Evolutionary conservation across 2,329 filamentous ascomycete genomes (phyloP).

Genomic region (Sporothrix phasma): DNA sequence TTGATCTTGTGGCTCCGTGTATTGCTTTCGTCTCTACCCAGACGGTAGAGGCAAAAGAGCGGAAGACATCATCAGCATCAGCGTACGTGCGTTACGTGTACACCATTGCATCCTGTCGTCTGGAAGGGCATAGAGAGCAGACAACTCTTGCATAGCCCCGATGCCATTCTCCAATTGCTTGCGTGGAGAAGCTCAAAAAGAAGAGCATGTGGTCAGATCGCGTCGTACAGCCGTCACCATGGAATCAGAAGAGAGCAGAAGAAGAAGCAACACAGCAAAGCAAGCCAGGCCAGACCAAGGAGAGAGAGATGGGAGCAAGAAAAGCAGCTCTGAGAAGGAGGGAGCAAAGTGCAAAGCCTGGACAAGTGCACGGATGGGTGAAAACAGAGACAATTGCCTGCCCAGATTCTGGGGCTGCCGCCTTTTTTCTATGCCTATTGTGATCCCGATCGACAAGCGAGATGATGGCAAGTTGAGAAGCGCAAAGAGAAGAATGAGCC

Average conservation of each 20-base stretch:
- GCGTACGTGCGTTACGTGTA: neutral
- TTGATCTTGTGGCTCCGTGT: too few relatives aligned
- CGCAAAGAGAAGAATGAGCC: neutral
- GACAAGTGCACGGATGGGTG: neutral
- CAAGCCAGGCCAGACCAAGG: neutral
- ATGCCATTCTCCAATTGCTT: too few relatives aligned
- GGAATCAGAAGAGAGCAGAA: neutral
- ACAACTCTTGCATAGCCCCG: neutral
- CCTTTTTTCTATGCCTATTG: constrained; percentile 3
- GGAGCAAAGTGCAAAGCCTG: neutral
- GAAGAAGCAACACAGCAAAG: neutral
- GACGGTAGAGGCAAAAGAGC: neutral
- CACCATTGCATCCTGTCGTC: neutral
- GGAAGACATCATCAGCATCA: neutral
- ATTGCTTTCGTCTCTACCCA: too few relatives aligned
- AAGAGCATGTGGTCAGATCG: neutral
- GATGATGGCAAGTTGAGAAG: neutral
- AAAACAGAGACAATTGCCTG: neutral
- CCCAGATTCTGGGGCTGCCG: neutral
- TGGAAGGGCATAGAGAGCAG: constrained; percentile 1
- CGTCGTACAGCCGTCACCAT: neutral
- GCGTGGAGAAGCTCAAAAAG: too few relatives aligned
- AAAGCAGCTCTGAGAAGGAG: neutral
- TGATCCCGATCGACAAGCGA: neutral
- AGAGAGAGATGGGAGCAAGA: too few relatives aligned